A percentile compares a stretch with the other conserved stretches of the same genome.
Conservation (phyloP, 208 protist species). For the Trypanosoma conorhini region DNA sequence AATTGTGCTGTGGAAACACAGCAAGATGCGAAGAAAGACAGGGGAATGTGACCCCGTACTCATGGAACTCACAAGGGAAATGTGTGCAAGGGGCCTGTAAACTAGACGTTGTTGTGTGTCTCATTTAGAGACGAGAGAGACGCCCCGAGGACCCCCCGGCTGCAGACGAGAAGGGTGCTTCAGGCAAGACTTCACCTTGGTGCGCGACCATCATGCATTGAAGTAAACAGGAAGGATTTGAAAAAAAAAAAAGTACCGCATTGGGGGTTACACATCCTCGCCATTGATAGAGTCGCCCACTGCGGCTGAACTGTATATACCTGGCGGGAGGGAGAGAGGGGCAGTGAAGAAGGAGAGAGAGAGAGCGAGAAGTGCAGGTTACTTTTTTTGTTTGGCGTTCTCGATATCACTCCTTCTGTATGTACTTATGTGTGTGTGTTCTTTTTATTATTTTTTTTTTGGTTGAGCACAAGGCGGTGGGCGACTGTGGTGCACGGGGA, state of each 20-base stretch:
- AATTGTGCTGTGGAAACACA: neutral
- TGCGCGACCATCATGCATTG: neutral
- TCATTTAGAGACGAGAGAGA: neutral
- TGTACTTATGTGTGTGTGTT: too few relatives aligned
- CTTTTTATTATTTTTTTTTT: too few relatives aligned
- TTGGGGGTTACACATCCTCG: neutral
- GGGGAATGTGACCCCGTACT: neutral
- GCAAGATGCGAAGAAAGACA: neutral
- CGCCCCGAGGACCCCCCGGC: too few relatives aligned
- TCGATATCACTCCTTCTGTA: neutral
- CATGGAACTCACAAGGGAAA: neutral
- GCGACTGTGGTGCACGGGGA: too few relatives aligned
- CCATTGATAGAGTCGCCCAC: neutral
- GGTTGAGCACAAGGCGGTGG: too few relatives aligned
- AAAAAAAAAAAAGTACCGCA: neutral
- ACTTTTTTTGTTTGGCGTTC: neutral
- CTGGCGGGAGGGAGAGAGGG: too few relatives aligned
- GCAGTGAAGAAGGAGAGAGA: too few relatives aligned
- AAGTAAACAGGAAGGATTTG: neutral
- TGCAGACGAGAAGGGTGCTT: neutral
- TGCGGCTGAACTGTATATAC: neutral
- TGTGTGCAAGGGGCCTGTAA: neutral
- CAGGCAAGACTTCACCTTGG: neutral
- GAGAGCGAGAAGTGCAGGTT: neutral
- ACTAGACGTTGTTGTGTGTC: neutral